phyloP scores from a whole-genome alignment of 352 stramenopile genomes.

The Pythium rishiriense region DNA sequence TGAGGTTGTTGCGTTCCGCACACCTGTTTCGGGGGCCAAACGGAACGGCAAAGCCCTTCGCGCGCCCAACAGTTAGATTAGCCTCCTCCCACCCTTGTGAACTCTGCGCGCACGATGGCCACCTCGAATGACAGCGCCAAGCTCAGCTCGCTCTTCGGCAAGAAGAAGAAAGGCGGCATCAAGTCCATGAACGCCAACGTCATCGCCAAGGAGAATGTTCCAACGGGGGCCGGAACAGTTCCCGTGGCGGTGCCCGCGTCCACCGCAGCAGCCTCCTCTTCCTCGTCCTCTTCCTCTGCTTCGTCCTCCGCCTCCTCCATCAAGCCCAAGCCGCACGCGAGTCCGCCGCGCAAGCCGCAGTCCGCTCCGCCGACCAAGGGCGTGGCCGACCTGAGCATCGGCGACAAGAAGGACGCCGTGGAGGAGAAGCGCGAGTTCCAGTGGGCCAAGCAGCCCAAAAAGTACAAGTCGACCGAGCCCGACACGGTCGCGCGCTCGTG shows the following conservation, averaged over 20 bases:
- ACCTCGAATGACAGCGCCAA: conserved; percentile 53
- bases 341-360: conserved; percentile 19
- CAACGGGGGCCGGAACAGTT: too few relatives aligned
- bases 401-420: conserved; percentile 46
- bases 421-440: conserved; percentile 61
- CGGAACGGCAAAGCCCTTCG: not conserved
- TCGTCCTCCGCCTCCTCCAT: conserved; percentile 9
- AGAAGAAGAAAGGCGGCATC: conserved; percentile 76
- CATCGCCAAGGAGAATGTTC: conserved; percentile 60
- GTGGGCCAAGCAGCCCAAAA: conserved; percentile 86
- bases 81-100: not conserved
- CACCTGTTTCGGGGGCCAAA: not conserved
- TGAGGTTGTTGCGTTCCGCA: not conserved
- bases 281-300: not conserved
- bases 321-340: conserved; percentile 12
- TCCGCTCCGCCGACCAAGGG: conserved; percentile 39
- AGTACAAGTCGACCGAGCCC: conserved; percentile 70
- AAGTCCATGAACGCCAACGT: conserved; percentile 83
- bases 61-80: conserved; percentile 26
- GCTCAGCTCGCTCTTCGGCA: conserved; percentile 79
- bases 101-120: conserved; percentile 11
- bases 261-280: not conserved
- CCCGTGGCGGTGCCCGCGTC: conserved; percentile 23
- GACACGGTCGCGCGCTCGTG: conserved; percentile 62
- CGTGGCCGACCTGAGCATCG: conserved; percentile 64